phyloP scores from a whole-genome alignment of 148 eudicot species.

The Spergularia marina region DNA sequence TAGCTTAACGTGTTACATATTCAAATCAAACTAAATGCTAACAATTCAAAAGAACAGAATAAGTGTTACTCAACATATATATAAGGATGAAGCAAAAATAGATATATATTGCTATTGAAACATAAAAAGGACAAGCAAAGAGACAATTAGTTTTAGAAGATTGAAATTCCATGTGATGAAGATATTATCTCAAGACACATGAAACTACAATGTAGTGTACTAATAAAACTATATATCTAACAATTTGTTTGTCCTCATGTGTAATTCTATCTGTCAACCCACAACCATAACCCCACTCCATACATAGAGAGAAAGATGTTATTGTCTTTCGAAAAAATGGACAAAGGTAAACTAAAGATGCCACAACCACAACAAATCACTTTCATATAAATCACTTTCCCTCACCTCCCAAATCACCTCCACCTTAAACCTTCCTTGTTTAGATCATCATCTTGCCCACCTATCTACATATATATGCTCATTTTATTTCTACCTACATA shows the following conservation, averaged over 20 bases:
- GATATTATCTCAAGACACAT: conserved; percentile 14
- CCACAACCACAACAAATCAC: conserved; percentile 22
- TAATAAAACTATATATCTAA: not conserved
- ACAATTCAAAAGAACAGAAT: too few relatives aligned
- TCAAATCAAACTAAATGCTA: too few relatives aligned
- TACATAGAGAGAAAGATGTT: conserved; percentile 19
- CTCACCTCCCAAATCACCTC: conserved; percentile 24
- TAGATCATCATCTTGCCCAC: conserved; percentile 15
- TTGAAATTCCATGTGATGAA: conserved; percentile 22
- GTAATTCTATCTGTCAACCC: conserved; percentile 8
- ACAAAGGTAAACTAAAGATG: conserved; percentile 21
- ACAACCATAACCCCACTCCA: conserved; percentile 15
- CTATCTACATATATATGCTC: not conserved
- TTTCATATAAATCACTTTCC: conserved; percentile 26
- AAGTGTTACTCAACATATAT: not conserved
- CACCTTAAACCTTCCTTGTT: conserved; percentile 24
- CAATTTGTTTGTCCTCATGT: conserved; percentile 26
- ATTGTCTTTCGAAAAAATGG: conserved; percentile 16
- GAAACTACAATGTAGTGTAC: not conserved
- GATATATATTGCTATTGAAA: not conserved
- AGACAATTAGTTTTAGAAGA: conserved; percentile 6
- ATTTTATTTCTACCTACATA: not conserved
- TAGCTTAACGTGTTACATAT: too few relatives aligned
- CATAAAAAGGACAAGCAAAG: conserved; percentile 11
- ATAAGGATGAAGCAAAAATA: conserved; percentile 7